Percentiles rank a stretch among this genome's conserved stretches.
Evolutionary conservation across 31 red algal genomes (phyloP).

Genomic region (Odonthalia washingtoniensis): DNA sequence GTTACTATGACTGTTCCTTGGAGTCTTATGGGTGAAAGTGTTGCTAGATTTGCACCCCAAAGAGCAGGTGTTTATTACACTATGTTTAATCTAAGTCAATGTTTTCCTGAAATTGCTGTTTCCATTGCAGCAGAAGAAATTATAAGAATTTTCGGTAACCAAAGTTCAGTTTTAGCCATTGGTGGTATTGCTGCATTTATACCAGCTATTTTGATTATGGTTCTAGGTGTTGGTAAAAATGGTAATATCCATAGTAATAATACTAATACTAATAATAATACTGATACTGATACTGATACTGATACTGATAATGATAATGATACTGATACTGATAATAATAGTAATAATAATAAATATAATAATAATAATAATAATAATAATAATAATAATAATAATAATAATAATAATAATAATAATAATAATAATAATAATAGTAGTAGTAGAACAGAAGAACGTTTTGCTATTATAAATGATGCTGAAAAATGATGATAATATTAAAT

Average conservation of each 20-base stretch:
- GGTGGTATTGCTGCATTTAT: constrained; percentile 52
- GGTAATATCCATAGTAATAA: background rate
- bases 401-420: background rate
- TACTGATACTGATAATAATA: background rate
- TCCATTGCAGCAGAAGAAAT: constrained; percentile 56
- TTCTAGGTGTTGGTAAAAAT: constrained; percentile 33
- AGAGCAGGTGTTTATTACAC: constrained; percentile 66
- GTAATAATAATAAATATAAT: background rate
- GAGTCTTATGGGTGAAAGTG: constrained; percentile 75
- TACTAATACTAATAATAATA: background rate
- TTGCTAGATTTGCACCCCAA: constrained; percentile 42
- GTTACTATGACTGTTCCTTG: constrained; percentile 91
- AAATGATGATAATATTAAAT: background rate
- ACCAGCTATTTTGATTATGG: constrained; percentile 40
- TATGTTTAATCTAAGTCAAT: constrained; percentile 85
- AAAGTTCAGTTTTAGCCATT: constrained; percentile 49
- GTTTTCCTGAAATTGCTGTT: constrained; percentile 78
- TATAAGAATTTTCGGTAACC: constrained; percentile 24
- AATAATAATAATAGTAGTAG: too few species aligned
- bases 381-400: background rate
- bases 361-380: background rate
- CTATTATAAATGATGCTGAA: background rate
- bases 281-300: background rate
- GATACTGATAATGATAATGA: background rate
- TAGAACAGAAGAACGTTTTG: background rate